A percentile compares a stretch with the other conserved stretches of the same genome.
These are phyloP conservation scores for Chrysoporthe austroafricana DNA, from an alignment of 2,329 filamentous ascomycete genomes.

Conservation along the genomic window DNA sequence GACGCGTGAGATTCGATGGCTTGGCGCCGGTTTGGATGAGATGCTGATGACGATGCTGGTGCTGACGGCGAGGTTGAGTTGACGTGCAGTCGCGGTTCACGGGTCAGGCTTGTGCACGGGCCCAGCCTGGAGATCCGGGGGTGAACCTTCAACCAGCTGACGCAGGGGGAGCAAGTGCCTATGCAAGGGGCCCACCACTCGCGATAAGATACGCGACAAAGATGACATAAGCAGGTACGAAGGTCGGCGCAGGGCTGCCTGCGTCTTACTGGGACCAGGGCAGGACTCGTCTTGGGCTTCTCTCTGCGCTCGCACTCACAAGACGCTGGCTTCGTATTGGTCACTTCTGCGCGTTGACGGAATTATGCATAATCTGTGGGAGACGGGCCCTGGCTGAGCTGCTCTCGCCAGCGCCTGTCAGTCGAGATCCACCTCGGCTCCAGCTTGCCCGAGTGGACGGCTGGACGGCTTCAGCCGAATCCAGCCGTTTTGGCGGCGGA, in stretches of 20 bases:
- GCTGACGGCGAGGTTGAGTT: background rate
- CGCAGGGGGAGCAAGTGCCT: background rate
- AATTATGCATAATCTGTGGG: background rate
- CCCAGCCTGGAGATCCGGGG: background rate
- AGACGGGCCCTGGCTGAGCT: background rate
- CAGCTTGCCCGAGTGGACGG: conserved; percentile 5
- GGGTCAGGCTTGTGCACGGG: conserved; percentile 9
- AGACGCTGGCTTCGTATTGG: background rate
- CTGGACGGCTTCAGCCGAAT: conserved; percentile 5
- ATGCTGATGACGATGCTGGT: background rate
- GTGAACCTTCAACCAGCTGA: no score
- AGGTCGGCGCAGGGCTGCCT: background rate
- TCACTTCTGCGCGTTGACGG: background rate
- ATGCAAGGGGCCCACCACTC: no score
- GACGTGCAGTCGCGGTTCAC: conserved; percentile 5
- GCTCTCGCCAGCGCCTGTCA: background rate
- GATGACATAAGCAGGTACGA: conserved; percentile 4
- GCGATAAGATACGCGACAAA: background rate
- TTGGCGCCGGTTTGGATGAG: background rate
- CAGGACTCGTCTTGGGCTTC: background rate
- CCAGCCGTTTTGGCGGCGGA: background rate
- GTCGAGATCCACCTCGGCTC: conserved; percentile 6
- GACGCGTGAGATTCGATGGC: conserved; percentile 4
- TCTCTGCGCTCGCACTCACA: background rate
- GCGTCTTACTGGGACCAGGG: no score